Evolutionary conservation across 1,284 basidiomycete genomes (phyloP), one percentile per base, ranked within the genome.

Genomic region (Rhodotorula mucilaginosa): DNA sequence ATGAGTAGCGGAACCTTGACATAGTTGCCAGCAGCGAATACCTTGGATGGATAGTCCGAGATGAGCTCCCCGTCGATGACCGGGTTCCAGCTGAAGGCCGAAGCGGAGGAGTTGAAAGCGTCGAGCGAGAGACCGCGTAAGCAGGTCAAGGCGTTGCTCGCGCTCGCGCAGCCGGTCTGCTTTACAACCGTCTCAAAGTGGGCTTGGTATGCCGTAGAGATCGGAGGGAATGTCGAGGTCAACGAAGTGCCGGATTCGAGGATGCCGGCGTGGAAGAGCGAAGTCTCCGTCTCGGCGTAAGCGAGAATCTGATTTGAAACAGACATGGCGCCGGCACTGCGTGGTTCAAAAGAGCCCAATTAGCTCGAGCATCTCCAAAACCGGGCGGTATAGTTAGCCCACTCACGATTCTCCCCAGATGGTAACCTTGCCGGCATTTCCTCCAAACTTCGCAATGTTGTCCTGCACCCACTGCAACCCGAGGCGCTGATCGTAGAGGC

Each of bases 381-480:
- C 26, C 26, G 26, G 26, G 26, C 26, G 26, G 26, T 26, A 26
- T 26, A 26, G 26, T 26, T 26, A 26, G 26, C 26, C 26, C 26
- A 54, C 56, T 13, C 79, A 26, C 83, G 81, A 79, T 68, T 83
- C 79, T n/a, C 83, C 82, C 71, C 79, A 80, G 34, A 82, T 76
- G 1, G 82, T 82, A 0, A 82, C 67, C 21, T 65, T 70, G 19
- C 34, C 26, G 0, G 59, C 48, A 46, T 73, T 63, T 4, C 89
- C 89, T 4, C 88, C 88, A 76, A 90, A 90, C 0, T 82, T 81
- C 0, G 81, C 82, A 44, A 90, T 86, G 71, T 90, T 88, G 21
- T 86, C 80, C 77, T 90, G 88, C 81, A 74, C 46, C 62, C 65
- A 73, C 44, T 69, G 65, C 0, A 73, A 21, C 5, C 68, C 71